phyloP scores from a whole-genome alignment of 2,329 filamentous ascomycete species.

The Trichoderma semiorbis region DNA sequence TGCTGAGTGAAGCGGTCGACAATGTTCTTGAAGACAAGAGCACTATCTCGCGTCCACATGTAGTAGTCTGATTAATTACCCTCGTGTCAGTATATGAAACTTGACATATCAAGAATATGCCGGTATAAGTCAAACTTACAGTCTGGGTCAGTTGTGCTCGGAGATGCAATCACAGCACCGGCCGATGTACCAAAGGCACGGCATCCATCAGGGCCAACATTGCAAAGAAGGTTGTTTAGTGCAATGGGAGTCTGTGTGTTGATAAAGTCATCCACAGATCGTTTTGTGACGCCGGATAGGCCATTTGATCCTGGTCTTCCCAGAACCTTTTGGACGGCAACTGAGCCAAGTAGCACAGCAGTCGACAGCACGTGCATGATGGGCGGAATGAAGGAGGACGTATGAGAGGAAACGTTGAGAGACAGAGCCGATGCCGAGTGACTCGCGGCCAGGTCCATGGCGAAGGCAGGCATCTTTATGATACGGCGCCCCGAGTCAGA shows the following conservation, averaged over 20 bases:
- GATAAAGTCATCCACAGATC: slow-evolving; percentile 52
- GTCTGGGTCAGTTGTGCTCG: slow-evolving; percentile 50
- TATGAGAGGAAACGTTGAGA: slow-evolving; percentile 28
- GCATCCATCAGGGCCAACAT: slow-evolving; percentile 56
- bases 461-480: slow-evolving; percentile 10
- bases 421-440: slow-evolving; percentile 28
- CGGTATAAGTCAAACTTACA: slow-evolving; percentile 41
- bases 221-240: slow-evolving; percentile 51
- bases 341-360: slow-evolving; percentile 48
- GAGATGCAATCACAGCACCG: slow-evolving; percentile 56
- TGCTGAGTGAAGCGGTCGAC: slow-evolving; percentile 61
- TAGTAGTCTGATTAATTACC: slow-evolving; percentile 60
- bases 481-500: background rate
- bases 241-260: slow-evolving; percentile 50
- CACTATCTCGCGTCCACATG: slow-evolving; percentile 75
- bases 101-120: background rate
- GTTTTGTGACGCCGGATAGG: slow-evolving; percentile 36
- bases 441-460: slow-evolving; percentile 12
- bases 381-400: slow-evolving; percentile 30
- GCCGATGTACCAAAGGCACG: slow-evolving; percentile 44
- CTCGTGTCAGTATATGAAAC: background rate
- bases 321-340: slow-evolving; percentile 50
- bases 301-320: slow-evolving; percentile 39
- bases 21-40: slow-evolving; percentile 65
- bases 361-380: slow-evolving; percentile 52